Conservation (phyloP, 257 asterid species). For the Striga asiatica region DNA sequence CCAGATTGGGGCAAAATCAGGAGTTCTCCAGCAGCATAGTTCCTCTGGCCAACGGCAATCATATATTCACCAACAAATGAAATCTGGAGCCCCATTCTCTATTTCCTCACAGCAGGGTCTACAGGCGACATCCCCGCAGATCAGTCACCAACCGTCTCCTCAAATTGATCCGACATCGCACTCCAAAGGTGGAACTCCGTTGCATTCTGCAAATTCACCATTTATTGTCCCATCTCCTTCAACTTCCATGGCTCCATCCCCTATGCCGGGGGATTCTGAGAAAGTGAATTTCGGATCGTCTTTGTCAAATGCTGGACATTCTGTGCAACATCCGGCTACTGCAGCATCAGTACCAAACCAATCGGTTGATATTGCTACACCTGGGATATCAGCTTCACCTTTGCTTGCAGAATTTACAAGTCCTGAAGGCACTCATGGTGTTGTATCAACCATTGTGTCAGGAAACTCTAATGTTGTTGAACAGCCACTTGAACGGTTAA, state of each 20-base stretch:
- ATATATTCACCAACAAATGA: conserved; percentile 58
- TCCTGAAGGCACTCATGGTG: conserved; percentile 72
- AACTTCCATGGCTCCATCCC: conserved; percentile 88
- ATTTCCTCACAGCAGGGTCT: conserved; percentile 73
- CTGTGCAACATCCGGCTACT: conserved; percentile 39
- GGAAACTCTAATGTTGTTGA: conserved; percentile 54
- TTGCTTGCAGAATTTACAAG: conserved; percentile 78
- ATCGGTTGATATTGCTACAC: conserved; percentile 89
- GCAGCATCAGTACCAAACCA: conserved; percentile 57
- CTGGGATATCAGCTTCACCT: conserved; percentile 97
- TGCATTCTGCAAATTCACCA: conserved; percentile 80
- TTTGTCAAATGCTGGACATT: conserved; percentile 52
- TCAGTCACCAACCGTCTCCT: conserved; percentile 75
- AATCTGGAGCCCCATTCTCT: conserved; percentile 50
- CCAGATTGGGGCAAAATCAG: conserved; percentile 66
- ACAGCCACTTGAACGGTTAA: conserved; percentile 74
- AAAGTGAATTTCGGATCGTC: conserved; percentile 56
- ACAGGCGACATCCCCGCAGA: conserved; percentile 72
- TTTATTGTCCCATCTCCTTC: conserved; percentile 81
- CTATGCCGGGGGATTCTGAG: conserved; percentile 82
- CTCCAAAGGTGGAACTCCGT: conserved; percentile 69
- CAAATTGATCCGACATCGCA: conserved; percentile 59
- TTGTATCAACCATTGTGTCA: conserved; percentile 44
- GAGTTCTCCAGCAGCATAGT: conserved; percentile 56
- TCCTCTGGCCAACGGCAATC: conserved; percentile 58